Evolutionary conservation across 2,329 filamentous ascomycete species (phyloP).

Genomic region (Atkinsonella texensis): DNA sequence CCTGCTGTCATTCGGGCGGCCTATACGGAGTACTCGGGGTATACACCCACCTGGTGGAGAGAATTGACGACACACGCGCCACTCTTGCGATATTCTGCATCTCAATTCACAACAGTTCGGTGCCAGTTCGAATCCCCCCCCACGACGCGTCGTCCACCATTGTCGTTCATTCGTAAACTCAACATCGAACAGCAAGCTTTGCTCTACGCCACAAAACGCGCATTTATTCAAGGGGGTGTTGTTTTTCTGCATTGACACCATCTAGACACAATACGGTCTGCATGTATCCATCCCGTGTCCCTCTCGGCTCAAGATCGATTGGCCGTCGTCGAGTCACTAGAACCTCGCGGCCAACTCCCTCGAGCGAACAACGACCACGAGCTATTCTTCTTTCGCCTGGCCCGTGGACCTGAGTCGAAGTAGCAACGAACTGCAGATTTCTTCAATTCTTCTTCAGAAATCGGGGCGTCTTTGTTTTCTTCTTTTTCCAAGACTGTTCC

Average conservation of each 20-base stretch:
- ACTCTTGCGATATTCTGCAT: background rate
- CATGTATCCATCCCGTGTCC: conserved; percentile 8
- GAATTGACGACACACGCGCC: background rate
- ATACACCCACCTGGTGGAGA: background rate
- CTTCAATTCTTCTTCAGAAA: too few relatives aligned
- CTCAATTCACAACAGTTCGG: background rate
- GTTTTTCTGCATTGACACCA: background rate
- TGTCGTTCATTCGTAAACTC: background rate
- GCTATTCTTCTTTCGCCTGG: background rate
- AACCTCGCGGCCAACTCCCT: background rate
- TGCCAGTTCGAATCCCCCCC: background rate
- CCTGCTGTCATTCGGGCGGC: background rate
- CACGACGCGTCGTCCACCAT: background rate
- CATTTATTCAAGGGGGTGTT: background rate
- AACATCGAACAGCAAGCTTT: too few relatives aligned
- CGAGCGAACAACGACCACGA: conserved; percentile 1
- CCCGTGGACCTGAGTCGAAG: conserved; percentile 3
- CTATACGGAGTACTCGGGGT: background rate
- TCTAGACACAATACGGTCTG: conserved; percentile 2
- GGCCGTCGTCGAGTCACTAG: conserved; percentile 6
- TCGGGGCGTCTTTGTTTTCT: background rate
- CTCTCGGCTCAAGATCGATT: conserved; percentile 6
- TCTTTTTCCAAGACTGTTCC: background rate
- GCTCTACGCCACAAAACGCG: background rate
- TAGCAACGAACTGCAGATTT: background rate